A percentile compares a stretch with the other conserved stretches of the same genome.
Evolutionary conservation across 192 early-diverging fungal species (phyloP).

Genomic region (Coemansia sp.): DNA sequence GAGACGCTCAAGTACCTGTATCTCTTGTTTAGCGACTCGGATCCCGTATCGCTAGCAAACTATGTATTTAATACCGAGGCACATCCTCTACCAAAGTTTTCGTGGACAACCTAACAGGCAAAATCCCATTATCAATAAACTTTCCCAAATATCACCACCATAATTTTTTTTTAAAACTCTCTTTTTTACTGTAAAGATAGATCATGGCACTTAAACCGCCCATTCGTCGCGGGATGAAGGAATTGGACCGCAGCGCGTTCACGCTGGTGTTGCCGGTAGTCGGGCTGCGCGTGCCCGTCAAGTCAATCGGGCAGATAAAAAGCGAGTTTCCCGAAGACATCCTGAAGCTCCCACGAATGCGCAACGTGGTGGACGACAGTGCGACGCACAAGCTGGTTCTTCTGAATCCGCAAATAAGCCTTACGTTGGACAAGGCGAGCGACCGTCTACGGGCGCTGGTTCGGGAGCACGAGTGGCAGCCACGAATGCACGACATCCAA

Average conservation of each 20-base stretch:
- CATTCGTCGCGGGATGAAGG: conserved; percentile 63
- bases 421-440: conserved; percentile 23
- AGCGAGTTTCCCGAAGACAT: conserved; percentile 52
- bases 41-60: conserved; percentile 65
- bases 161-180: not conserved
- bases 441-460: conserved; percentile 7
- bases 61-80: conserved; percentile 96
- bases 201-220: conserved; percentile 55
- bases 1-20: conserved; percentile 96
- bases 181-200: not conserved
- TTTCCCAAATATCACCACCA: not conserved
- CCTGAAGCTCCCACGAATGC: conserved; percentile 61
- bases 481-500: conserved; percentile 54
- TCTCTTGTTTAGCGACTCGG: conserved; percentile 69
- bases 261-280: conserved; percentile 57
- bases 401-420: conserved; percentile 48
- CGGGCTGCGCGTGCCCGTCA: conserved; percentile 65
- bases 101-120: conserved; percentile 4
- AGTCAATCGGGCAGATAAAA: conserved; percentile 54
- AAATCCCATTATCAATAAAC: conserved; percentile 4
- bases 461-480: conserved; percentile 13
- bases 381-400: conserved; percentile 50
- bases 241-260: conserved; percentile 68
- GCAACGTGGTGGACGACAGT: conserved; percentile 62
- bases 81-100: conserved; percentile 65